A percentile compares a stretch with the other conserved stretches of the same genome.
phyloP scores from a whole-genome alignment of 2,329 filamentous ascomycete species.

The Zymoseptoria brevis region DNA sequence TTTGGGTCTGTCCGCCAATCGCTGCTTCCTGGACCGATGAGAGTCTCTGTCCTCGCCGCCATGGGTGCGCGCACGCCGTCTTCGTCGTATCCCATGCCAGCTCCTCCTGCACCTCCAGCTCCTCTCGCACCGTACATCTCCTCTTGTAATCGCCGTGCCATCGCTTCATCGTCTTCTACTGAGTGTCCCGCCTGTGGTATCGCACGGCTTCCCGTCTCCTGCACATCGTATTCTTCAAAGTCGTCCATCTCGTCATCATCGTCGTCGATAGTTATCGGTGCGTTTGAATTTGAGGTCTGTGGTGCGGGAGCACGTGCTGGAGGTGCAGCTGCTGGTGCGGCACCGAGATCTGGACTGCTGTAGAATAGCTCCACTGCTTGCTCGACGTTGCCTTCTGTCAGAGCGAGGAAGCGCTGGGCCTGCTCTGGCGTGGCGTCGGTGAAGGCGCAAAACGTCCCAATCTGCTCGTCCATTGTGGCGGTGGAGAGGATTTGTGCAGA shows the following conservation, averaged over 20 bases:
- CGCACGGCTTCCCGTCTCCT: constrained; percentile 23
- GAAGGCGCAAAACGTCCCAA: constrained; percentile 72
- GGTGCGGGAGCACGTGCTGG: constrained; percentile 33
- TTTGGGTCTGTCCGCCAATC: constrained; percentile 47
- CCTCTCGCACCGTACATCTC: constrained; percentile 64
- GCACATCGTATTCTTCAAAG: constrained; percentile 31
- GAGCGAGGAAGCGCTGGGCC: constrained; percentile 72
- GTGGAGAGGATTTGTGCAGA: background rate
- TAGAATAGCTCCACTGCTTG: constrained; percentile 86
- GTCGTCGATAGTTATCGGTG: constrained; percentile 65
- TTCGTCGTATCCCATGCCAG: constrained; percentile 30
- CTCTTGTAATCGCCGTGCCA: constrained; percentile 85
- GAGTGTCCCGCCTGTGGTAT: constrained; percentile 19
- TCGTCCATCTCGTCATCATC: constrained; percentile 55
- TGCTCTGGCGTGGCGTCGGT: constrained; percentile 67
- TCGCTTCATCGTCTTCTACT: constrained; percentile 80
- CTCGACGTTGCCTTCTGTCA: constrained; percentile 76
- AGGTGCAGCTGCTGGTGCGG: constrained; percentile 23
- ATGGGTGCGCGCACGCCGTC: constrained; percentile 81
- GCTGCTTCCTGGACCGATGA: constrained; percentile 61
- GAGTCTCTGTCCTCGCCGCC: constrained; percentile 79
- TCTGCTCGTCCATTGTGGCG: constrained; percentile 45
- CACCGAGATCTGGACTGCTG: constrained; percentile 59
- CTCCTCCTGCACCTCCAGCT: constrained; percentile 34
- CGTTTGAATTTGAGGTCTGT: constrained; percentile 16